phyloP scores from a whole-genome alignment of 2,329 filamentous ascomycete genomes.

The Alternaria metachromatica region DNA sequence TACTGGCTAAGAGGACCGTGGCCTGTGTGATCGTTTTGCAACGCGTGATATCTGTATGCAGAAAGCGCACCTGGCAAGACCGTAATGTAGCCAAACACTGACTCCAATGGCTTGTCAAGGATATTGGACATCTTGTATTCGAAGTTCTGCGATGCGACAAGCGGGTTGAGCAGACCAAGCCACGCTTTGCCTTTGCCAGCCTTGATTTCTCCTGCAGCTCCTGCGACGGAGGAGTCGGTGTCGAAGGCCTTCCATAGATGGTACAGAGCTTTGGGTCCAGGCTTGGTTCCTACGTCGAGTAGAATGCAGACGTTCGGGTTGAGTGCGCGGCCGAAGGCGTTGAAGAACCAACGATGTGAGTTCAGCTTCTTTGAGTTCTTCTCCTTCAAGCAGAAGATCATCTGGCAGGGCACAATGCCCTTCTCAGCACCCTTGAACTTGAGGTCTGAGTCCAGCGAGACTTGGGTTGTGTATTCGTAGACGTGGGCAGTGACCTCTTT shows the following conservation, averaged over 20 bases:
- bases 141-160: conserved; percentile 97
- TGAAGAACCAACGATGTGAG: conserved; percentile 99
- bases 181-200: conserved; percentile 91
- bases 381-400: conserved; percentile 98
- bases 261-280: conserved; percentile 88
- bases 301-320: conserved; percentile 97
- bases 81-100: conserved; percentile 97
- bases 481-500: conserved; percentile 95
- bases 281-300: conserved; percentile 93
- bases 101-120: conserved; percentile 94
- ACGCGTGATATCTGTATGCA: conserved; percentile 92
- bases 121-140: conserved; percentile 99
- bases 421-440: conserved; percentile 99
- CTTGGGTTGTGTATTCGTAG: conserved; percentile 98
- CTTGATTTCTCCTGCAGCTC: conserved; percentile 96
- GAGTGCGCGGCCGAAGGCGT: conserved; percentile 89
- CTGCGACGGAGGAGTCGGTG: conserved; percentile 94
- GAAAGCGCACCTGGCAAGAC: conserved; percentile 93
- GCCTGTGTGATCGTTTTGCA: conserved; percentile 96
- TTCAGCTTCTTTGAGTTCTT: conserved; percentile 98
- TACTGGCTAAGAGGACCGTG: conserved; percentile 96
- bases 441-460: conserved; percentile 91
- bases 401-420: conserved; percentile 96
- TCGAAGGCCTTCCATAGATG: conserved; percentile 99
- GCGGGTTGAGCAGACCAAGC: conserved; percentile 83